Evolutionary conservation across 305 asterid species (phyloP).

Genomic region (Solanum aculeatissimum): DNA sequence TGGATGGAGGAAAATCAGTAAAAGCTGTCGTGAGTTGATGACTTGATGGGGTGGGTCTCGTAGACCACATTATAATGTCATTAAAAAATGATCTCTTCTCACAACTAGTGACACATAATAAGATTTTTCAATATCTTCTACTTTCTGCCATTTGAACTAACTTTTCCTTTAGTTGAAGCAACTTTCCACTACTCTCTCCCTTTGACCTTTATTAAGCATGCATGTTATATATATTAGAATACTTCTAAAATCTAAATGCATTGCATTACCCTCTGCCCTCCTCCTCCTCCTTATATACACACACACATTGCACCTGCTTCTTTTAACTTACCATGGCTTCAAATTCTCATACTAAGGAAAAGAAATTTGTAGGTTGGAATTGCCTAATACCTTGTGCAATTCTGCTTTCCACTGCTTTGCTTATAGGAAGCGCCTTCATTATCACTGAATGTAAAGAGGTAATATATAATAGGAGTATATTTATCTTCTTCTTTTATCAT

Average conservation of each 20-base stretch:
- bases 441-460: conserved; percentile 48
- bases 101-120: no score
- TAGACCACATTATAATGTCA: no score
- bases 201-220: neutral
- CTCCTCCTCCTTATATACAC: neutral
- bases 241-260: neutral
- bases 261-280: neutral
- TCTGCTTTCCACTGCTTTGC: conserved; percentile 37
- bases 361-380: conserved; percentile 21
- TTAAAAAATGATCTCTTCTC: no score
- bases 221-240: neutral
- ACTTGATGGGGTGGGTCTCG: no score
- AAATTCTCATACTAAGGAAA: conserved; percentile 17
- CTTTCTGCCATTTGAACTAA: neutral
- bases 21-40: no score
- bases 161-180: neutral
- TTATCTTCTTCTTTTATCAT: neutral
- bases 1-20: neutral
- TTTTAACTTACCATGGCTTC: neutral
- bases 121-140: neutral
- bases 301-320: neutral
- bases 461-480: neutral
- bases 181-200: neutral
- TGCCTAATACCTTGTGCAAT: conserved; percentile 25
- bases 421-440: conserved; percentile 25